Conservation (phyloP, 768 basidiomycete species). For the Termitomyces bulborhizus region DNA sequence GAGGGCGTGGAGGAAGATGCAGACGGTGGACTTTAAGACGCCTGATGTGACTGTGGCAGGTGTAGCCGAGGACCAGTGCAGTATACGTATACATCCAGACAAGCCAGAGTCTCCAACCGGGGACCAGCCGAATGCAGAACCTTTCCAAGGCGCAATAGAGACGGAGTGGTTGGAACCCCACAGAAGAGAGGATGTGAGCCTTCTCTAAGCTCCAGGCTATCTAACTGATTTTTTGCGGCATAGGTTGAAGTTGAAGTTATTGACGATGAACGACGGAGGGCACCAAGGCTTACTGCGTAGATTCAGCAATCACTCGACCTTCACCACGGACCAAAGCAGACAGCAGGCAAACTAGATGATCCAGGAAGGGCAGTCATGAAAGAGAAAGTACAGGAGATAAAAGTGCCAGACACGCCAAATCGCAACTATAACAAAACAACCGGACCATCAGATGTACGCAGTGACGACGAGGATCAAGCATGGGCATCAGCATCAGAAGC, state of each 20-base stretch:
- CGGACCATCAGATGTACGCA: slow-evolving; percentile 9
- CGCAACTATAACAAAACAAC: slow-evolving; percentile 10
- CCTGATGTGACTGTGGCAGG: slow-evolving; percentile 10
- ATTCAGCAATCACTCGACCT: slow-evolving; percentile 10
- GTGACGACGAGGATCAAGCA: slow-evolving; percentile 51
- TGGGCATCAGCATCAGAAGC: slow-evolving; percentile 68
- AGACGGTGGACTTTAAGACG: slow-evolving; percentile 10
- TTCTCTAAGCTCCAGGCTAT: background rate
- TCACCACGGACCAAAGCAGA: slow-evolving; percentile 7
- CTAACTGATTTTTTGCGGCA: background rate
- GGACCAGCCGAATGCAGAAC: slow-evolving; percentile 26
- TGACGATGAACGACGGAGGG: slow-evolving; percentile 25
- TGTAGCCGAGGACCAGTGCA: slow-evolving; percentile 10
- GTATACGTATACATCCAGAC: background rate
- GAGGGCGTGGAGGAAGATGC: too few species aligned
- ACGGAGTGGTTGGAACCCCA: slow-evolving; percentile 71
- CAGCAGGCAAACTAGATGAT: slow-evolving; percentile 4
- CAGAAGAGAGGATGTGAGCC: slow-evolving; percentile 61
- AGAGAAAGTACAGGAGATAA: slow-evolving; percentile 10
- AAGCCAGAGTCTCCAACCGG: slow-evolving; percentile 11
- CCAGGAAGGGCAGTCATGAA: slow-evolving; percentile 1
- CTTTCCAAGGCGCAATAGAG: slow-evolving; percentile 36
- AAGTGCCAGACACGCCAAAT: slow-evolving; percentile 9
- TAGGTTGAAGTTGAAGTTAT: slow-evolving; percentile 64
- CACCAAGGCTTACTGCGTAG: slow-evolving; percentile 8